Evolutionary conservation across 306 rosid genomes (phyloP).

Genomic region (Cicer judaicum): DNA sequence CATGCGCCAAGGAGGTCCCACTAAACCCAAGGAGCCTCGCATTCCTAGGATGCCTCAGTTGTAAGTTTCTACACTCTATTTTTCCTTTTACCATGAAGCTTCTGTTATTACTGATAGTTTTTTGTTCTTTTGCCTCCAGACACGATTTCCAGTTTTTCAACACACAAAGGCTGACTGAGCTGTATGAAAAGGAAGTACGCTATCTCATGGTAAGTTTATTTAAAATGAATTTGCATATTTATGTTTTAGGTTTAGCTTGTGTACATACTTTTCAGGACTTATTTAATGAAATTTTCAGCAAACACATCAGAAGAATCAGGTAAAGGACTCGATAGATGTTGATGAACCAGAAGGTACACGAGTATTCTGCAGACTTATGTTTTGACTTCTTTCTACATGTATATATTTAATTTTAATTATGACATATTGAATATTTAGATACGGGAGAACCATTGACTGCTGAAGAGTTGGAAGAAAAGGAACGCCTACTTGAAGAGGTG

Average conservation of each 20-base stretch:
- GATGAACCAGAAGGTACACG: constrained; percentile 89
- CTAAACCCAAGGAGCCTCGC: constrained; percentile 96
- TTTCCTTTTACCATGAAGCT: constrained; percentile 30
- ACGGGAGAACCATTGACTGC: constrained; percentile 94
- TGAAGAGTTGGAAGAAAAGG: constrained; percentile 96
- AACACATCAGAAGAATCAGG: constrained; percentile 93
- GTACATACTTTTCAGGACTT: constrained; percentile 26
- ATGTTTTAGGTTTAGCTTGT: constrained; percentile 26
- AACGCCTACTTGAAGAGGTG: constrained; percentile 82
- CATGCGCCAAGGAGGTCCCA: constrained; percentile 97
- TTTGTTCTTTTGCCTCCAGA: constrained; percentile 52
- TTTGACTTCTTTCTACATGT: not conserved
- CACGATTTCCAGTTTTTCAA: constrained; percentile 98
- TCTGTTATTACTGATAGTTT: constrained; percentile 19
- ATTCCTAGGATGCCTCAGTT: constrained; percentile 99
- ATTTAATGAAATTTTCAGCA: constrained; percentile 62
- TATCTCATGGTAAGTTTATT: constrained; percentile 77
- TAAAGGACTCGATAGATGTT: constrained; percentile 90
- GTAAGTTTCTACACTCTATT: constrained; percentile 58
- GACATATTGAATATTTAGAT: constrained; percentile 56
- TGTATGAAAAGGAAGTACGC: constrained; percentile 98
- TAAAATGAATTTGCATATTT: constrained; percentile 33
- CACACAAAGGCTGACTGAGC: constrained; percentile 92
- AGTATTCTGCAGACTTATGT: constrained; percentile 18
- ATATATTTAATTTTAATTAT: constrained; percentile 17